Conservation (phyloP, 176 grass and related monocot species). For the Zea luxurians region DNA sequence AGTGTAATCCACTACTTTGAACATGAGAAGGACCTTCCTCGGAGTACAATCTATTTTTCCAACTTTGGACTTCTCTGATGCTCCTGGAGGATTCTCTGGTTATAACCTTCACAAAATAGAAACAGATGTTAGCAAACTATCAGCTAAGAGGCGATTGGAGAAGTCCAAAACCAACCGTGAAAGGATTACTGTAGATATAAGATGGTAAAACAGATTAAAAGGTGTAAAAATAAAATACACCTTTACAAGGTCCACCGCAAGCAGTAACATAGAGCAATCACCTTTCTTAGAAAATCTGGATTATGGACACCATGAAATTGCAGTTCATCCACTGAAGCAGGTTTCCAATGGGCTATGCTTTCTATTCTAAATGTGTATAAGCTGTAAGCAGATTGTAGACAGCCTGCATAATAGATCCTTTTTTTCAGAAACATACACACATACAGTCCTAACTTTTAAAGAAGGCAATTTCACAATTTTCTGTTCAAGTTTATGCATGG, state of each 20-base stretch:
- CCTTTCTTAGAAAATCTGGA: constrained; percentile 57
- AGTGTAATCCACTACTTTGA: constrained; percentile 44
- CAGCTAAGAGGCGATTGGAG: constrained; percentile 13
- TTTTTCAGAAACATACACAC: constrained; percentile 15
- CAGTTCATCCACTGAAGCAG: constrained; percentile 67
- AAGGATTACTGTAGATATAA: background rate
- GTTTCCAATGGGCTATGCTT: constrained; percentile 58
- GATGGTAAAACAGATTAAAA: background rate
- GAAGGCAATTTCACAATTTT: background rate
- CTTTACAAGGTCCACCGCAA: constrained; percentile 3
- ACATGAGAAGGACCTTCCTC: constrained; percentile 43
- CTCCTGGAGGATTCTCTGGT: constrained; percentile 60
- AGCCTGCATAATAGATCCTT: constrained; percentile 44
- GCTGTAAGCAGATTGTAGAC: constrained; percentile 63
- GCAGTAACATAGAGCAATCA: constrained; percentile 27
- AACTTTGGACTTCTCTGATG: constrained; percentile 41
- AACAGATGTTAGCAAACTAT: constrained; percentile 21
- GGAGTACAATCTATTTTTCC: constrained; percentile 23
- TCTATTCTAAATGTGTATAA: constrained; percentile 72
- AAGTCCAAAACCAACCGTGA: background rate
- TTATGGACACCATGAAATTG: constrained; percentile 72
- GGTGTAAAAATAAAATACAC: constrained; percentile 31
- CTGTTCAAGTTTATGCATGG: background rate
- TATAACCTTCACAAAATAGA: constrained; percentile 50
- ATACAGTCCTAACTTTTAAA: background rate